Evolutionary conservation across 441 rosid species (phyloP).

Genomic region (Adansonia gregorii): DNA sequence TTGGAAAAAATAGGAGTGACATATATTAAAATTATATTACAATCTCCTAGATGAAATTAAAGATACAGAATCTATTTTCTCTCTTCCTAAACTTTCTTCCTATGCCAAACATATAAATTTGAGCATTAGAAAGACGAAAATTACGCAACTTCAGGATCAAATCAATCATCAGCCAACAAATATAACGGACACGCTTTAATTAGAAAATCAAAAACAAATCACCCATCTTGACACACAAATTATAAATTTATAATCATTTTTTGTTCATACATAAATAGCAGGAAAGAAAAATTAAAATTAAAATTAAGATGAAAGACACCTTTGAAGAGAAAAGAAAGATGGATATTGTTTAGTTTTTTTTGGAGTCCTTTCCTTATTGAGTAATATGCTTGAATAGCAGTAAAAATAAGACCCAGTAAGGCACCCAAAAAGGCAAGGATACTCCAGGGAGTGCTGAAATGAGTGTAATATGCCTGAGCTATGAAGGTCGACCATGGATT

Average conservation of each 20-base stretch:
- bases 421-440: conserved; percentile 30
- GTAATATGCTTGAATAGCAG: conserved; percentile 24
- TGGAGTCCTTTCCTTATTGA: not conserved
- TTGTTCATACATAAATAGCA: not conserved
- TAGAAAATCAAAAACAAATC: no score
- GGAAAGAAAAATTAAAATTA: not conserved
- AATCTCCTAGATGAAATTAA: no score
- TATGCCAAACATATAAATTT: no score
- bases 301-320: not conserved
- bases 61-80: no score
- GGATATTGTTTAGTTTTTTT: not conserved
- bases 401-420: conserved; percentile 16
- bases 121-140: no score
- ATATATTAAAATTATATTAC: no score
- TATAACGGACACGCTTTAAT: not conserved
- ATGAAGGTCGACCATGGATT: not conserved
- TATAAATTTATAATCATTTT: no score
- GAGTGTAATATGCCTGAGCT: not conserved
- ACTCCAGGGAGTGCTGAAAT: conserved; percentile 35
- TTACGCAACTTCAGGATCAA: no score
- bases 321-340: not conserved
- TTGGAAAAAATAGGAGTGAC: no score
- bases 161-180: not conserved
- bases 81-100: no score
- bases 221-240: not conserved